A percentile compares a stretch with the other conserved stretches of the same genome.
Conservation (phyloP, 805 yeast genomes). For the Wickerhamomyces alni region DNA sequence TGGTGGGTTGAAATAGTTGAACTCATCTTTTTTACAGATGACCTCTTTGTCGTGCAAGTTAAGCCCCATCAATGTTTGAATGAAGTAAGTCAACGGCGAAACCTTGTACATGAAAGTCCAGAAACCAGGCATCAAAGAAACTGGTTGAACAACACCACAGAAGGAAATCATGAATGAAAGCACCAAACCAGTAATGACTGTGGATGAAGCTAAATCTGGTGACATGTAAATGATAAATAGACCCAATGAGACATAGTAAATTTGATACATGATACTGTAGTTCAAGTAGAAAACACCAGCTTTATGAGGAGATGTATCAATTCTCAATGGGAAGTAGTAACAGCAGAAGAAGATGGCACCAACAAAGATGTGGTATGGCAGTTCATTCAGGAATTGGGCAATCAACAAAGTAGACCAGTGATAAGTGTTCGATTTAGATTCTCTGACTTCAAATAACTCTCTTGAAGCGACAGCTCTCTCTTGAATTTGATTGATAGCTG, state of each 20-base stretch:
- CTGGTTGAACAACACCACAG: conserved; percentile 33
- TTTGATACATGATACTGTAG: conserved; percentile 38
- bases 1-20: conserved; percentile 46
- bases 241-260: conserved; percentile 39
- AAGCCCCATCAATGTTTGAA: conserved; percentile 42
- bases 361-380: conserved; percentile 50
- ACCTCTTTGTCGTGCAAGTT: conserved; percentile 48
- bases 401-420: conserved; percentile 61
- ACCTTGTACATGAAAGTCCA: conserved; percentile 69
- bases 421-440: conserved; percentile 64
- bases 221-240: conserved; percentile 49
- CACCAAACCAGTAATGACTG: conserved; percentile 46
- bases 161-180: conserved; percentile 28
- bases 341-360: conserved; percentile 48
- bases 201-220: conserved; percentile 68
- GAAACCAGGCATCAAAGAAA: conserved; percentile 57
- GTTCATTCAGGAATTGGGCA: conserved; percentile 49
- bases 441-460: conserved; percentile 66
- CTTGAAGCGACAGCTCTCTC: conserved; percentile 52
- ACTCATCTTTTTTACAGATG: conserved; percentile 41
- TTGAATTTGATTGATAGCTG: conserved; percentile 60
- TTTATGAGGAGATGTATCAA: conserved; percentile 33
- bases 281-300: conserved; percentile 46
- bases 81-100: conserved; percentile 57
- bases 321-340: conserved; percentile 44